phyloP scores from a whole-genome alignment of 495 filamentous ascomycete genomes.

The Penicillium fimorum region DNA sequence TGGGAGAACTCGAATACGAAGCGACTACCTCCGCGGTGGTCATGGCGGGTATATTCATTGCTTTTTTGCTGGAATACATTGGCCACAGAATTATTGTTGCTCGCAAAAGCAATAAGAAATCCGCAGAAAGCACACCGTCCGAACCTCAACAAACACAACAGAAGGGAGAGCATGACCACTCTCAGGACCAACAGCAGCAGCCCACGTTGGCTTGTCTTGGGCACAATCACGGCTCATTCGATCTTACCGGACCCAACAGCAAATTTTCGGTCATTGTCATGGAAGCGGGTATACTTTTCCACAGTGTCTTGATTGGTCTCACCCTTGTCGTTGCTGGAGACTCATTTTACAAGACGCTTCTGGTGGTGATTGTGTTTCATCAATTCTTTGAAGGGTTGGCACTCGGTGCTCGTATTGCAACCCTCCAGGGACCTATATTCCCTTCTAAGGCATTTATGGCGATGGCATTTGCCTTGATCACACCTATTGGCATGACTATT shows the following conservation, averaged over 20 bases:
- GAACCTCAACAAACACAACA: slow-evolving; percentile 4
- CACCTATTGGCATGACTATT: slow-evolving; percentile 47
- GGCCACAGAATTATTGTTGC: slow-evolving; percentile 51
- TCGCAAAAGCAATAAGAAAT: slow-evolving; percentile 5
- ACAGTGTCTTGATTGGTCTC: slow-evolving; percentile 54
- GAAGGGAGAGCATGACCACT: slow-evolving; percentile 6
- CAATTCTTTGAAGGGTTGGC: slow-evolving; percentile 68
- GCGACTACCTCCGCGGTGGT: slow-evolving; percentile 58
- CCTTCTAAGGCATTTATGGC: slow-evolving; percentile 43
- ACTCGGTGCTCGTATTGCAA: slow-evolving; percentile 70
- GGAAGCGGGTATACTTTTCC: slow-evolving; percentile 70
- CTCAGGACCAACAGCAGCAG: slow-evolving; percentile 11
- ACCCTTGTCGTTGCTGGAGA: slow-evolving; percentile 40
- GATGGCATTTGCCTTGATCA: slow-evolving; percentile 39
- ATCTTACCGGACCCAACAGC: slow-evolving; percentile 37
- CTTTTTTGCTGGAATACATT: slow-evolving; percentile 59
- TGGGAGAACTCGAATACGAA: slow-evolving; percentile 60
- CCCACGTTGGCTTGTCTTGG: slow-evolving; percentile 23
- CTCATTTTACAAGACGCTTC: slow-evolving; percentile 62
- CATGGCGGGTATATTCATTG: slow-evolving; percentile 63
- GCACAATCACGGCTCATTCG: slow-evolving; percentile 32
- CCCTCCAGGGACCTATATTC: slow-evolving; percentile 53
- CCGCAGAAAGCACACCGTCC: background rate
- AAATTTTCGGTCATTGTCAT: slow-evolving; percentile 61
- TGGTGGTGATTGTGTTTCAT: slow-evolving; percentile 74